Conservation (phyloP, 305 asterid species). For the Solanum chacoense region DNA sequence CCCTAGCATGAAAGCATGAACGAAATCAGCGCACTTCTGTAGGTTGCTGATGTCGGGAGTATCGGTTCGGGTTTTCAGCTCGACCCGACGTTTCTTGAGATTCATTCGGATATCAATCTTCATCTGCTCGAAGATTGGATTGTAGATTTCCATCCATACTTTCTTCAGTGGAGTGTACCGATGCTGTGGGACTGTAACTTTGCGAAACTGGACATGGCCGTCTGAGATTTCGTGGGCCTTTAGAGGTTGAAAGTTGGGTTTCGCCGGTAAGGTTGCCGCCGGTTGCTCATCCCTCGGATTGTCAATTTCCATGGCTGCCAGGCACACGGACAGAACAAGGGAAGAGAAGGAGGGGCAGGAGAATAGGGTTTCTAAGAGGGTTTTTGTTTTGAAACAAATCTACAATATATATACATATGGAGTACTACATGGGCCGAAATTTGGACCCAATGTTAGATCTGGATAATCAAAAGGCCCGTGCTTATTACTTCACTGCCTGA, state of each 20-base stretch:
- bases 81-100: constrained; percentile 69
- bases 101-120: constrained; percentile 83
- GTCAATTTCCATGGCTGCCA: constrained; percentile 10
- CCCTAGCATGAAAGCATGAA: constrained; percentile 80
- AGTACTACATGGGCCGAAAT: neutral
- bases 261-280: constrained; percentile 16
- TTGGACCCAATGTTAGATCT: neutral
- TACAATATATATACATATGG: neutral
- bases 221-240: constrained; percentile 71
- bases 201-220: constrained; percentile 68
- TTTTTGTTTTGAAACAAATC: neutral
- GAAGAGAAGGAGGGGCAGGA: neutral
- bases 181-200: constrained; percentile 58
- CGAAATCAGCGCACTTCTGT: constrained; percentile 78
- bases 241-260: constrained; percentile 55
- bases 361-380: neutral
- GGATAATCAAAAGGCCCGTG: neutral
- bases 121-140: constrained; percentile 68
- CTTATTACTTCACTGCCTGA: neutral
- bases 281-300: neutral
- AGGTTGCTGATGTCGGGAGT: constrained; percentile 78
- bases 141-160: constrained; percentile 71
- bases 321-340: neutral
- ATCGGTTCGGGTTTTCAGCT: constrained; percentile 65
- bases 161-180: constrained; percentile 74